Percentiles rank a stretch among this genome's conserved stretches.
These are phyloP conservation scores for Citrus sp. DNA, from an alignment of 345 rosid genomes.

Conservation along the genomic window DNA sequence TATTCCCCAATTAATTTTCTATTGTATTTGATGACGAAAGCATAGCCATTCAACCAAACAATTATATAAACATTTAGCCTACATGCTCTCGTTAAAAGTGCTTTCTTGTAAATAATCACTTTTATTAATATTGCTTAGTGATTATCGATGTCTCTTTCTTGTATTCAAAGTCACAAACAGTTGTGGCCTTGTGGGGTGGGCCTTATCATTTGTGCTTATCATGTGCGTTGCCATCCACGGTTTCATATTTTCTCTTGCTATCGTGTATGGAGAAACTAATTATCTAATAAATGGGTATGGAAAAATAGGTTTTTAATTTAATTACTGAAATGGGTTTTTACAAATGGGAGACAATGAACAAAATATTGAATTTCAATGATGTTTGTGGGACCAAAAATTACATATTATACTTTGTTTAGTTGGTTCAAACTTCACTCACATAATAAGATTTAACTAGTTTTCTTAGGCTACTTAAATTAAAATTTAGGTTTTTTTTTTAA, in stretches of 20 bases:
- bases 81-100: conserved; percentile 21
- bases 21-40: not conserved
- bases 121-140: not conserved
- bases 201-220: not conserved
- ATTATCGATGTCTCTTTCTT: conserved; percentile 5
- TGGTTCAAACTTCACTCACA: too few species aligned
- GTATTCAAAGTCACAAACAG: conserved; percentile 10
- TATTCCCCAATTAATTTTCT: not conserved
- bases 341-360: not conserved
- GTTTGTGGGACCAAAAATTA: too few species aligned
- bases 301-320: not conserved
- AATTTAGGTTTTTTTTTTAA: too few species aligned
- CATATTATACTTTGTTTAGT: too few species aligned
- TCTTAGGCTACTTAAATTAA: too few species aligned
- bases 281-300: not conserved
- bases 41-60: too few species aligned
- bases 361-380: too few species aligned
- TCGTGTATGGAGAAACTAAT: not conserved
- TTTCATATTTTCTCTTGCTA: not conserved
- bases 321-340: not conserved
- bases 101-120: not conserved
- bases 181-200: conserved; percentile 2
- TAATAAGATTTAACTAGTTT: too few species aligned
- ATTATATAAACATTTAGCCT: not conserved
- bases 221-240: not conserved